Evolutionary conservation across 164 flowering plant species (phyloP).

Genomic region (Aristolochia californica): DNA sequence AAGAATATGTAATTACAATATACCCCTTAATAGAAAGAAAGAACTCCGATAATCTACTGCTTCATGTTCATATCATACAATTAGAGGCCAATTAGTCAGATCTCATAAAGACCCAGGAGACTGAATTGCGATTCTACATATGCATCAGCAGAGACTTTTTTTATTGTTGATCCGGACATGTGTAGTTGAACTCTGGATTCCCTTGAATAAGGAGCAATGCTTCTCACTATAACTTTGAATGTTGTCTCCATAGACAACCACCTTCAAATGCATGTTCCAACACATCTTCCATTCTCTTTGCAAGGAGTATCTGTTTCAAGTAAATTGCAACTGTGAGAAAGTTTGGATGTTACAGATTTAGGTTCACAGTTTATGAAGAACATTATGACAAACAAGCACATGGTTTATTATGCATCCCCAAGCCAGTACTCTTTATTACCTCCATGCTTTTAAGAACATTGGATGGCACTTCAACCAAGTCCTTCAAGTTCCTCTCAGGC

Average conservation of each 20-base stretch:
- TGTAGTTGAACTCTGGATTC: too few species aligned
- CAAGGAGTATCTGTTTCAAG: conserved; percentile 60
- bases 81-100: too few species aligned
- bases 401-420: too few species aligned
- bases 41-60: too few species aligned
- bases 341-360: background rate
- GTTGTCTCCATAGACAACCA: conserved; percentile 84
- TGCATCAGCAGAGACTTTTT: too few species aligned
- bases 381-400: background rate
- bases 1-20: too few species aligned
- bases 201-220: background rate
- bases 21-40: too few species aligned
- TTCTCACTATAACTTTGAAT: conserved; percentile 46
- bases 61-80: too few species aligned
- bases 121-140: too few species aligned
- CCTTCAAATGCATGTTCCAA: conserved; percentile 94
- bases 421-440: conserved; percentile 31
- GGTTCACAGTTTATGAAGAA: background rate
- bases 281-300: conserved; percentile 91
- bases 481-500: conserved; percentile 91
- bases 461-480: conserved; percentile 90
- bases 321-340: background rate
- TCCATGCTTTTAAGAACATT: conserved; percentile 64
- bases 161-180: too few species aligned
- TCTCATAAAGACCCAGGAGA: too few species aligned